Base-by-base conservation (phyloP, 208 protist species). In the Giardia muris region DNA sequence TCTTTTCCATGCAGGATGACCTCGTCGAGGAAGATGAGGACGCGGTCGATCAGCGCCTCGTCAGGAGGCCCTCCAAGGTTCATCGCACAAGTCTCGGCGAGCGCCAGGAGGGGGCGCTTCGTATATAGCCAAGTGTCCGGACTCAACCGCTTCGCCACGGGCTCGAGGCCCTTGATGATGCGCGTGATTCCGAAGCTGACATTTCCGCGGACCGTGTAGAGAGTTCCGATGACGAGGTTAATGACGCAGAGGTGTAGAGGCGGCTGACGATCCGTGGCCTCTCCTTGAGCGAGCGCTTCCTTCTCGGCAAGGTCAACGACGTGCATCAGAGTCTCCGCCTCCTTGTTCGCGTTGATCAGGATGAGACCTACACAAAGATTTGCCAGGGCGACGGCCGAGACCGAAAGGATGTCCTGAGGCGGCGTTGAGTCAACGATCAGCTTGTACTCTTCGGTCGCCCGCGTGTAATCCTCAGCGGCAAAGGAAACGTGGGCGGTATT, bases 21-120 rank as follows among this genome's bases (percentile, higher is more conserved):
- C 1, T 90, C 87, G 45, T 90, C 87, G 4, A 90, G n/a, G 87
- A 90, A 90, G 2, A 90, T n/a, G 2, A 90, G 1, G 45, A 90
- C 87, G 43, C 4, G 1, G 87, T 90, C 87, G n/a, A 90, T 90
- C 4, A 90, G 87, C 43, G n/a, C 42, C n/a, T 90, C 87, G 2
- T 90, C 87, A 10, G 87, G 42, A 2, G 87, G 87, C 1, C 87
- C 87, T 0, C 43, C 43, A 1, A 90, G 2, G 19, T 2, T 4
- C 43, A 90, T 2, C 1, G 87, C 2, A 46, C 43, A 90, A 2
- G 1, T 2, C 87, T 90, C 87, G 1, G 87, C 87, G 0, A 90
- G 43, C 42, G 42, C 45, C 2, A 90, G 42, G n/a, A 90, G 87
- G 1, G 87, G 87, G 2, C 87, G n/a, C 44, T 90, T 90, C 4